These are phyloP conservation scores for Russula sp. DNA, from an alignment of 768 basidiomycete genomes.

Conservation along the genomic window DNA sequence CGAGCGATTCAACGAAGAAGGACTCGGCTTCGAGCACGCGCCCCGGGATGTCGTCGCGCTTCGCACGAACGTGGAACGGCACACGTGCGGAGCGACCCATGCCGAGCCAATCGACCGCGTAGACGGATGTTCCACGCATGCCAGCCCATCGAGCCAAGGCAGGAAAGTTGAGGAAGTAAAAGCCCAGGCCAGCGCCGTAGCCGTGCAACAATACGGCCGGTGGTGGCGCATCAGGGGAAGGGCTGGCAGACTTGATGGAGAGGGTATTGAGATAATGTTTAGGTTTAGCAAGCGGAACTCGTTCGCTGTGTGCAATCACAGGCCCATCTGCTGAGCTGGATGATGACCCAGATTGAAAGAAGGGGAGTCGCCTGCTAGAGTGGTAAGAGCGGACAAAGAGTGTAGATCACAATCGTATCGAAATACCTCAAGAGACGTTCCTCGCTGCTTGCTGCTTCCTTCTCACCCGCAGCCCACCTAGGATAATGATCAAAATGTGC, in stretches of 20 bases:
- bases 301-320: slow-evolving; percentile 51
- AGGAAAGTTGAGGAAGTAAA: slow-evolving; percentile 79
- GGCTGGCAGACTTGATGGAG: slow-evolving; percentile 52
- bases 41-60: slow-evolving; percentile 53
- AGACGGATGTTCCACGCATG: slow-evolving; percentile 56
- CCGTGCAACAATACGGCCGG: slow-evolving; percentile 84
- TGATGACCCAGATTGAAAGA: slow-evolving; percentile 40
- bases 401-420: background rate
- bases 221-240: slow-evolving; percentile 47
- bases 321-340: slow-evolving; percentile 31
- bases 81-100: slow-evolving; percentile 91
- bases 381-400: background rate
- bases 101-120: slow-evolving; percentile 91
- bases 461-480: slow-evolving; percentile 73
- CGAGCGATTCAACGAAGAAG: slow-evolving; percentile 88
- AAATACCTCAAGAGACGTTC: slow-evolving; percentile 61
- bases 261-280: slow-evolving; percentile 73
- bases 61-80: slow-evolving; percentile 66
- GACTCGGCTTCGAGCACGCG: slow-evolving; percentile 82
- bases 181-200: slow-evolving; percentile 89
- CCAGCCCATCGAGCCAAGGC: slow-evolving; percentile 69
- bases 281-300: slow-evolving; percentile 49
- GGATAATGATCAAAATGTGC: slow-evolving; percentile 5
- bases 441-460: slow-evolving; percentile 63
- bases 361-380: slow-evolving; percentile 33